phyloP scores from a whole-genome alignment of 169 alveolate genomes.

The Blepharisma undulans region DNA sequence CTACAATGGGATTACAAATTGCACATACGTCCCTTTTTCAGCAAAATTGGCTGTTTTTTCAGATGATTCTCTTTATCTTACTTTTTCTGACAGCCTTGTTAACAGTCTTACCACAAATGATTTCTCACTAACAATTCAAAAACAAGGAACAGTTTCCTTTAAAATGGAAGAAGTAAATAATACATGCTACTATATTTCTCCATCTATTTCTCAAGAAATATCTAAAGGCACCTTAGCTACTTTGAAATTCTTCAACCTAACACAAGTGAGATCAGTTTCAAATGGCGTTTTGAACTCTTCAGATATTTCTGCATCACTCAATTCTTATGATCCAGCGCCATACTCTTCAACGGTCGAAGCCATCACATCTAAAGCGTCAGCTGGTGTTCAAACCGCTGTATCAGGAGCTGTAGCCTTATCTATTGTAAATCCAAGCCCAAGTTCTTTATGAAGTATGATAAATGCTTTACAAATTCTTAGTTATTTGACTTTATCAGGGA shows the following conservation, averaged over 20 bases:
- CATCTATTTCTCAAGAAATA: background rate
- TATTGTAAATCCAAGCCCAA: conserved; percentile 34
- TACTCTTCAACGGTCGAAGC: background rate
- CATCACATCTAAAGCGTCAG: background rate
- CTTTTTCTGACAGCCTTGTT: background rate
- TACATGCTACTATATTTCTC: background rate
- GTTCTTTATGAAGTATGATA: conserved; percentile 10
- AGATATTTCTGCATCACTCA: background rate
- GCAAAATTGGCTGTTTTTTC: background rate
- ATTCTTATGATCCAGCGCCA: background rate
- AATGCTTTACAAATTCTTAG: conserved; percentile 20
- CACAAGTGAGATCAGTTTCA: background rate
- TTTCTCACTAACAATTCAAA: background rate
- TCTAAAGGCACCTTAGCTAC: background rate
- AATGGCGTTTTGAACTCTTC: background rate
- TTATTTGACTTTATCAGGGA: background rate
- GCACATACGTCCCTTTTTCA: background rate
- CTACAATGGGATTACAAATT: background rate
- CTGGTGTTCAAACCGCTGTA: background rate
- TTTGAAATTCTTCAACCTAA: background rate
- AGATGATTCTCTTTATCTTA: background rate
- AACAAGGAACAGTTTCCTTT: background rate
- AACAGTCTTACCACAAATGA: background rate
- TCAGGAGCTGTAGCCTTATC: background rate
- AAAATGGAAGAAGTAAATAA: background rate